phyloP scores from a whole-genome alignment of 2,329 filamentous ascomycete genomes.

The Blumeria hordei region DNA sequence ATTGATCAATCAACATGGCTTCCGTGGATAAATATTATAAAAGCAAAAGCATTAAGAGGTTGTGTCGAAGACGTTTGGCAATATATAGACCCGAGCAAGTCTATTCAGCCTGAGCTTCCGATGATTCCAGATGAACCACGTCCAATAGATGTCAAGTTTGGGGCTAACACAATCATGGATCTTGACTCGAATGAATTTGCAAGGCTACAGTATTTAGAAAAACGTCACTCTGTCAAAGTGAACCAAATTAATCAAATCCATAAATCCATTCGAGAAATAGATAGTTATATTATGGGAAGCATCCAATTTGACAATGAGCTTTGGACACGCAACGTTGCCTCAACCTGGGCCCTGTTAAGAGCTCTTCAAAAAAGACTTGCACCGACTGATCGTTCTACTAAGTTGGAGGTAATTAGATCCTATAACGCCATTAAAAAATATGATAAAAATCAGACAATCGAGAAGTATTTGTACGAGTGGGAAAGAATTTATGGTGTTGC shows the following conservation, averaged over 20 bases:
- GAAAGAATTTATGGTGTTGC: background rate
- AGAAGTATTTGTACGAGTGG: background rate
- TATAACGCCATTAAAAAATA: background rate
- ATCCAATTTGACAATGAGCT: background rate
- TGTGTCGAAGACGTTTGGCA: background rate
- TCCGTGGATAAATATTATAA: background rate
- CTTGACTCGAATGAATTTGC: background rate
- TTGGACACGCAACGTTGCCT: background rate
- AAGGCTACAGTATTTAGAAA: background rate
- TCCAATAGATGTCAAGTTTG: background rate
- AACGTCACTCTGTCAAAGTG: background rate
- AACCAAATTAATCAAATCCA: background rate
- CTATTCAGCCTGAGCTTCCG: background rate
- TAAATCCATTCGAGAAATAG: background rate
- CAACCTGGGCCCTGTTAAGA: background rate
- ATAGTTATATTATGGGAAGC: background rate
- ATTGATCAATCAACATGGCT: conserved; percentile 1
- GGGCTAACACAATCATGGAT: background rate
- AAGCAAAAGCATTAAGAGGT: background rate
- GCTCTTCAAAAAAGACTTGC: background rate
- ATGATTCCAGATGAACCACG: background rate
- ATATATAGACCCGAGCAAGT: background rate
- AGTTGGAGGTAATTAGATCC: background rate
- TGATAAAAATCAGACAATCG: background rate
- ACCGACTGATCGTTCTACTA: background rate